Conservation (phyloP, 371 early-diverging fungal species). For the Syncephalastrum monosporum region DNA sequence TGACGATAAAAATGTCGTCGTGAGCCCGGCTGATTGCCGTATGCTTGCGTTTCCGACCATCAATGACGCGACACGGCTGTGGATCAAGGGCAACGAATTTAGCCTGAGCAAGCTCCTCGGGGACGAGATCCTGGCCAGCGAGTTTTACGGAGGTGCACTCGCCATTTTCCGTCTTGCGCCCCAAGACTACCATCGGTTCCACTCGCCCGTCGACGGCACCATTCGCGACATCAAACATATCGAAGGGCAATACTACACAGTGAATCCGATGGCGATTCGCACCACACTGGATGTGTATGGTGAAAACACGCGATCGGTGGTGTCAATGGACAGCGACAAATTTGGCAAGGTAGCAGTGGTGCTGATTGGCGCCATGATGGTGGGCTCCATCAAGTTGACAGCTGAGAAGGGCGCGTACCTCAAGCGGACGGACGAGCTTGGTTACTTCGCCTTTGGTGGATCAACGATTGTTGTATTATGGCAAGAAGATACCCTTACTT, state of each 20-base stretch:
- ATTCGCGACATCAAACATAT: constrained; percentile 59
- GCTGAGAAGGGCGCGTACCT: constrained; percentile 52
- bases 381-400: constrained; percentile 80
- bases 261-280: constrained; percentile 87
- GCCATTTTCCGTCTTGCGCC: constrained; percentile 85
- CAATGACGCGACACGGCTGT: constrained; percentile 68
- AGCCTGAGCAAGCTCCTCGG: constrained; percentile 58
- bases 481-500: constrained; percentile 37
- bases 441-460: constrained; percentile 84
- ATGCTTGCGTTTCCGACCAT: constrained; percentile 73
- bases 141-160: constrained; percentile 67
- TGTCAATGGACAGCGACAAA: constrained; percentile 61
- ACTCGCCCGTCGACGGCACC: constrained; percentile 78
- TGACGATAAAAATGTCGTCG: constrained; percentile 64
- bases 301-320: constrained; percentile 79
- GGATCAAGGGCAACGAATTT: constrained; percentile 88
- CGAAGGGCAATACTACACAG: constrained; percentile 78
- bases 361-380: constrained; percentile 88
- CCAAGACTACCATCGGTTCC: constrained; percentile 88
- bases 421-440: constrained; percentile 75
- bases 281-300: constrained; percentile 80
- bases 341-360: constrained; percentile 79
- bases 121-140: constrained; percentile 47
- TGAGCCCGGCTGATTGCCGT: constrained; percentile 83
- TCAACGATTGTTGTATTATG: constrained; percentile 77